Conservation (phyloP, 768 basidiomycete genomes). For the Leccinum sublutescens region DNA sequence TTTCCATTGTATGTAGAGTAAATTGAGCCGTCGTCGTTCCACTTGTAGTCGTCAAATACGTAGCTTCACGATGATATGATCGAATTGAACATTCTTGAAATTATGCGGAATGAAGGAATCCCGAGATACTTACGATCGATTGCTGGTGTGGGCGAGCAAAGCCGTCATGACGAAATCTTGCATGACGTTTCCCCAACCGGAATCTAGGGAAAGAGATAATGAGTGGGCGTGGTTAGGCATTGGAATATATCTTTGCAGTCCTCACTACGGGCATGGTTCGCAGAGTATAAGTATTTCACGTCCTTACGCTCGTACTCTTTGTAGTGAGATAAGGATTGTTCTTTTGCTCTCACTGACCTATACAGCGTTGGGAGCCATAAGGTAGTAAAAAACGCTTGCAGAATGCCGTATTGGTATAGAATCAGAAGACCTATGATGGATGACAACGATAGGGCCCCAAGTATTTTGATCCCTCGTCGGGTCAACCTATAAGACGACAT, state of each 20-base stretch:
- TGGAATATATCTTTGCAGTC: neutral
- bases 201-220: slow-evolving; percentile 22
- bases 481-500: slow-evolving; percentile 25
- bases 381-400: neutral
- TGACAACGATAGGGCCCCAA: slow-evolving; percentile 8
- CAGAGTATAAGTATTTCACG: slow-evolving; percentile 45
- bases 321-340: slow-evolving; percentile 44
- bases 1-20: slow-evolving; percentile 39
- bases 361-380: slow-evolving; percentile 42
- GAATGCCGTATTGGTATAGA: slow-evolving; percentile 6
- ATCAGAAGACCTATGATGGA: slow-evolving; percentile 10
- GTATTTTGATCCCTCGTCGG: slow-evolving; percentile 22
- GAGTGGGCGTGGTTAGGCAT: neutral
- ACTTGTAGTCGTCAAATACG: slow-evolving; percentile 46
- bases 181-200: slow-evolving; percentile 43
- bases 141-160: slow-evolving; percentile 34
- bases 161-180: slow-evolving; percentile 39
- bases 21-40: slow-evolving; percentile 35
- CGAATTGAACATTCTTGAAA: slow-evolving; percentile 4
- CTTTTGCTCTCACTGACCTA: slow-evolving; percentile 35
- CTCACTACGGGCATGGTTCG: slow-evolving; percentile 44
- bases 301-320: slow-evolving; percentile 32
- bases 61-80: slow-evolving; percentile 26
- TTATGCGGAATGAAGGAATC: neutral
- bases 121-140: slow-evolving; percentile 32